Percentiles rank a stretch among this genome's conserved stretches.
Evolutionary conservation across 192 early-diverging fungal species (phyloP).

Genomic region (Podila minutissima): DNA sequence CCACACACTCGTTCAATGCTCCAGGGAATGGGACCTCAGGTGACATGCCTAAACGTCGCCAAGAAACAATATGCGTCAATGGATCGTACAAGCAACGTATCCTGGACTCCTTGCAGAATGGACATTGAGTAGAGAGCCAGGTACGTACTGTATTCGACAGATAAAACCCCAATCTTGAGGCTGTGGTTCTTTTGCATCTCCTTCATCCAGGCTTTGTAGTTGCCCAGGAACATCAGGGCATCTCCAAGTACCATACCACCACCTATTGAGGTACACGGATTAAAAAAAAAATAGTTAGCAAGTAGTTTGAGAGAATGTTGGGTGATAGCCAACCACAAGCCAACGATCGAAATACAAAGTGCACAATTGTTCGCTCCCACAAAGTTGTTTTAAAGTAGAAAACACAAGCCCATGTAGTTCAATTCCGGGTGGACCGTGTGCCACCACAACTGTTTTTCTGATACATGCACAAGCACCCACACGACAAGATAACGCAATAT

Average conservation of each 20-base stretch:
- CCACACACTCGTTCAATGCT: slow-evolving; percentile 48
- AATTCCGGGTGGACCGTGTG: no score
- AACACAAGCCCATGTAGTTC: not conserved
- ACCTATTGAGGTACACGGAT: slow-evolving; percentile 9
- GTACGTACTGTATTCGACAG: slow-evolving; percentile 38
- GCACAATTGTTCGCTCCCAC: no score
- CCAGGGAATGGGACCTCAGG: slow-evolving; percentile 36
- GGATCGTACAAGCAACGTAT: not conserved
- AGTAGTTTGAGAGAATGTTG: not conserved
- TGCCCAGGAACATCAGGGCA: slow-evolving; percentile 37
- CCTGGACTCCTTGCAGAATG: not conserved
- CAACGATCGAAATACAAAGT: no score
- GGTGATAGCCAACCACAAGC: no score
- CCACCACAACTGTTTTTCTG: no score
- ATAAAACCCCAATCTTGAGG: slow-evolving; percentile 36
- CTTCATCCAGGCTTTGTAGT: slow-evolving; percentile 48
- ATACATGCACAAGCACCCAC: not conserved
- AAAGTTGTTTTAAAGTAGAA: slow-evolving; percentile 10
- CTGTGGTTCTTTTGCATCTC: slow-evolving; percentile 31
- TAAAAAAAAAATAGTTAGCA: not conserved
- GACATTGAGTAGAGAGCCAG: not conserved
- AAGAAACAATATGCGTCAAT: not conserved
- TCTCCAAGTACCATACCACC: slow-evolving; percentile 43
- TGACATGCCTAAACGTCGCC: slow-evolving; percentile 16
- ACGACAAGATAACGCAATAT: not conserved